Evolutionary conservation across 371 early-diverging fungal genomes (phyloP).

Genomic region (Mortierella sp.): DNA sequence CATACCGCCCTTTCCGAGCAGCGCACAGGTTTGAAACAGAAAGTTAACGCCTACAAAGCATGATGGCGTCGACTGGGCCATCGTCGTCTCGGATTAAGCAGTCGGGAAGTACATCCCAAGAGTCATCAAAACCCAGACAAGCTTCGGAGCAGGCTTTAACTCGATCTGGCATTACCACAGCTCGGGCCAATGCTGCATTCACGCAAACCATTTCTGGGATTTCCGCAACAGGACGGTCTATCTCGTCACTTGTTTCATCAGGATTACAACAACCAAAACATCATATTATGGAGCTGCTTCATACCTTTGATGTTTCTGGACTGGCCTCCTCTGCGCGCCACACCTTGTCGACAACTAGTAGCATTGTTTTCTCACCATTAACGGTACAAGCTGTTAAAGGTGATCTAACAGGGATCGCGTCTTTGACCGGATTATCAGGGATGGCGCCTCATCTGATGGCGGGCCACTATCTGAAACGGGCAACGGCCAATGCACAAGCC

Average conservation of each 20-base stretch:
- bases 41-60: conserved; percentile 5
- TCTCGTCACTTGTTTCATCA: conserved; percentile 47
- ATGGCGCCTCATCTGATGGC: conserved; percentile 61
- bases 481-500: conserved; percentile 47
- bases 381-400: conserved; percentile 59
- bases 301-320: conserved; percentile 46
- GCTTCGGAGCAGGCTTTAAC: conserved; percentile 13
- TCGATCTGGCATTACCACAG: conserved; percentile 11
- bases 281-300: conserved; percentile 47
- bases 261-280: conserved; percentile 50
- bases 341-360: conserved; percentile 56
- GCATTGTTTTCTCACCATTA: conserved; percentile 57
- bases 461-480: conserved; percentile 49
- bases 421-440: conserved; percentile 49
- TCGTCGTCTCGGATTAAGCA: conserved; percentile 40
- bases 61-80: conserved; percentile 46
- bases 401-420: conserved; percentile 54
- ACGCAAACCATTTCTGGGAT: conserved; percentile 50
- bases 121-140: conserved; percentile 11
- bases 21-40: not conserved
- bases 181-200: conserved; percentile 41
- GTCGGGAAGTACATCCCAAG: conserved; percentile 22
- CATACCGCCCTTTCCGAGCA: not conserved
- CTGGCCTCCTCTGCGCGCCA: conserved; percentile 50
- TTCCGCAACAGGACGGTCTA: conserved; percentile 44